Conservation (phyloP, 139 green algal genomes). For the Gonium pectorale region DNA sequence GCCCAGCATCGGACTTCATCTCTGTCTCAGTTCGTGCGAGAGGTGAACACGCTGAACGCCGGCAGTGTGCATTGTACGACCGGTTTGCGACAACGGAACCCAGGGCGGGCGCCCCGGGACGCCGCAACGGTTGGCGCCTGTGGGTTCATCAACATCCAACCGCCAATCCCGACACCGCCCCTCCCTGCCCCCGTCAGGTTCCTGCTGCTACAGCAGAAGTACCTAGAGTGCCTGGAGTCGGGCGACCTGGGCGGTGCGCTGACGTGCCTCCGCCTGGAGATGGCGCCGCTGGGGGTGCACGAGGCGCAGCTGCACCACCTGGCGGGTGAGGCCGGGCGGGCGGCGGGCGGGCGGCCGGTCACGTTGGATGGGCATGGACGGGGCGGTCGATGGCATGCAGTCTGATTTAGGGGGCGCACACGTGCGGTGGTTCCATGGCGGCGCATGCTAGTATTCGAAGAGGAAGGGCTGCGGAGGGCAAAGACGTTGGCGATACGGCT, state of each 20-base stretch:
- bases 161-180: neutral
- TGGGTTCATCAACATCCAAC: too few species aligned
- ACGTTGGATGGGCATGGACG: too few species aligned
- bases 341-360: neutral
- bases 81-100: neutral
- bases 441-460: too few species aligned
- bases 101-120: too few species aligned
- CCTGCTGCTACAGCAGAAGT: constrained; percentile 77
- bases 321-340: constrained; percentile 43
- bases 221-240: constrained; percentile 67
- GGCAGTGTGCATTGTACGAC: neutral
- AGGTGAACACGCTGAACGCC: neutral
- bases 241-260: constrained; percentile 51
- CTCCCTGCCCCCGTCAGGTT: constrained; percentile 37
- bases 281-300: constrained; percentile 58
- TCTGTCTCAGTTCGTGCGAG: neutral
- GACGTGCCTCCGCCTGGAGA: constrained; percentile 50
- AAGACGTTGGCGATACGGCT: too few species aligned
- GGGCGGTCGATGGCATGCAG: too few species aligned
- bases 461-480: too few species aligned
- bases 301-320: constrained; percentile 65
- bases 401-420: too few species aligned
- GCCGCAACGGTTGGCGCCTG: too few species aligned
- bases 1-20: too few species aligned
- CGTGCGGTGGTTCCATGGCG: too few species aligned